phyloP scores from a whole-genome alignment of 2,329 filamentous ascomycete species.

The Fusarium secorum region DNA sequence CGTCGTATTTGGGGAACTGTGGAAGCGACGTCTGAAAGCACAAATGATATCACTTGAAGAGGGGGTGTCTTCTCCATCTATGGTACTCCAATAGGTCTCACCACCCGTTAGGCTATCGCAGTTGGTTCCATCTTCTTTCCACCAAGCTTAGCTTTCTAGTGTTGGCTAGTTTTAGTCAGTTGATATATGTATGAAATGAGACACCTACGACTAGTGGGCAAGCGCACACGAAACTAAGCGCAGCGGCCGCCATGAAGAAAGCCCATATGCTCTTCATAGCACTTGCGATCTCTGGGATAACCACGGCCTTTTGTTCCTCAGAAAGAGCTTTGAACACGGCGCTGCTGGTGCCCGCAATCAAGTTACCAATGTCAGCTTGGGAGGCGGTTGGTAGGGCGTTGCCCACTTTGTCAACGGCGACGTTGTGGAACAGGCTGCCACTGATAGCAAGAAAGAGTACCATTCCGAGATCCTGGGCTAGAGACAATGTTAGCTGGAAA shows the following conservation, averaged over 20 bases:
- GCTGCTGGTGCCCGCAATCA: background rate
- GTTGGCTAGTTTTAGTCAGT: fast-evolving
- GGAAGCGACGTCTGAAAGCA: background rate
- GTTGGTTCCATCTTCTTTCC: background rate
- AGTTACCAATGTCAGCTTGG: fast-evolving
- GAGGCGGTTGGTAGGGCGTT: background rate
- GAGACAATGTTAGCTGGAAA: fast-evolving
- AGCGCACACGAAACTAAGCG: background rate
- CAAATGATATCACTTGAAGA: background rate
- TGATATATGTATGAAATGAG: background rate
- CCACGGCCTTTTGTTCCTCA: background rate
- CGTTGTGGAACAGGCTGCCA: background rate
- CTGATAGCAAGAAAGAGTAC: background rate
- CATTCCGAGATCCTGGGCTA: slow-evolving; percentile 5
- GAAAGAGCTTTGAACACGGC: background rate
- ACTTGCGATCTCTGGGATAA: background rate
- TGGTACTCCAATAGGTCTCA: background rate
- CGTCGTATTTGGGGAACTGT: background rate
- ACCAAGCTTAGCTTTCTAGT: background rate
- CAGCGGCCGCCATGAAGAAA: background rate
- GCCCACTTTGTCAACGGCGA: background rate
- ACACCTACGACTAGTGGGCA: background rate
- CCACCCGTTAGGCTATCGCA: background rate
- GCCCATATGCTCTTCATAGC: background rate
- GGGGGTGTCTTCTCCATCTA: background rate